Evolutionary conservation across 108 stramenopile genomes (phyloP), one percentile per base, ranked within the genome.

Genomic region (Cyclostephanos invisitatus): DNA sequence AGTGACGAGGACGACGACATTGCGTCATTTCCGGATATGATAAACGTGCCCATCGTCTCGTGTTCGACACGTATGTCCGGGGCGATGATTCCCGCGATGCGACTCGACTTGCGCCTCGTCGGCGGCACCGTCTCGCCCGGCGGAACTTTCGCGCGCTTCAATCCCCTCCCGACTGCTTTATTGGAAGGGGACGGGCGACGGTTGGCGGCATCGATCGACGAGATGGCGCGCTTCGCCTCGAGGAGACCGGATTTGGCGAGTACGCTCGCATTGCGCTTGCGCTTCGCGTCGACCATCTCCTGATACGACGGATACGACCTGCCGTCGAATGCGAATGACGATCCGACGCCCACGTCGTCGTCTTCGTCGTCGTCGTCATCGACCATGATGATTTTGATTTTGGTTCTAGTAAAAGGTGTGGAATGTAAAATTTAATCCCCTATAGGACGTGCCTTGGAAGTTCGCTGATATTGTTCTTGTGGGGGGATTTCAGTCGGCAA

Each of bases 241-340:
- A 85, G 59, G 4, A 94, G 79, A n/a, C 93, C 93, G 3, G 83
- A 77, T 2, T 58, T 68, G 0, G 44, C 27, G 14, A 94, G 68
- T 22, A 83, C 50, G 49, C 84, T 53, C 56, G 81, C 72, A 51
- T 94, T 94, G 48, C 90, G 75, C 65, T 82, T 58, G 12, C 93
- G 87, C 70, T 94, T 94, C 51, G 93, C 93, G 51, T 85, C 36
- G 40, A 94, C 93, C 86, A 90, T 86, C 25, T 90, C 90, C 67
- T 86, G 83, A 61, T 94, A 94, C 29, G 78, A 82, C 2, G 59
- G 28, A 54, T 78, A 91, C 1, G 62, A 25, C 11, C 65, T 53
- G 10, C 89, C 90, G 48, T 90, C 77, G 64, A 91, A 91, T 18
- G 51, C 56, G 59, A 84, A 87, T 46, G 44, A 11, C 3, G n/a